Evolutionary conservation across 306 rosid species (phyloP).

Genomic region (Castanospermum australe): DNA sequence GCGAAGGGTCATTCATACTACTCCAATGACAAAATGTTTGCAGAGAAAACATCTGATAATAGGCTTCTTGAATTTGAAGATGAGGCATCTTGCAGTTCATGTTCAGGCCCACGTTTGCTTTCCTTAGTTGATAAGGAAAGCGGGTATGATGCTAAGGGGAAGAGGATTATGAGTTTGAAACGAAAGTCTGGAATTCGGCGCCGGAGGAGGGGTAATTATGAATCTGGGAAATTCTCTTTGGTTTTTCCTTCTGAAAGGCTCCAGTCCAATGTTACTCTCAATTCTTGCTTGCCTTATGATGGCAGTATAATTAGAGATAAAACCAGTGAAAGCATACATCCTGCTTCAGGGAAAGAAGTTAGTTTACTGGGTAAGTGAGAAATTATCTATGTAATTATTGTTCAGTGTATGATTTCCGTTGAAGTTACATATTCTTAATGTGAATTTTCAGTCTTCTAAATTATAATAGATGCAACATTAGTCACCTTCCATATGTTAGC

Average conservation of each 20-base stretch:
- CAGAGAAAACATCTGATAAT: slow-evolving; percentile 28
- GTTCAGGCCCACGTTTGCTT: slow-evolving; percentile 38
- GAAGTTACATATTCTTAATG: not conserved
- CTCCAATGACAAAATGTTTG: slow-evolving; percentile 30
- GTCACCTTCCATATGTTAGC: not conserved
- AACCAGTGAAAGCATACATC: not conserved
- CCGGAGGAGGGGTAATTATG: slow-evolving; percentile 47
- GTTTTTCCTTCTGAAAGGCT: slow-evolving; percentile 21
- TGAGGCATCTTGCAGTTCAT: slow-evolving; percentile 53
- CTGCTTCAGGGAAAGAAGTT: slow-evolving; percentile 33
- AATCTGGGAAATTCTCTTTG: slow-evolving; percentile 38
- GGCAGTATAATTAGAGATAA: slow-evolving; percentile 16
- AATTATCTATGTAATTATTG: not conserved
- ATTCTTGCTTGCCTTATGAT: slow-evolving; percentile 18
- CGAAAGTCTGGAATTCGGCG: slow-evolving; percentile 60
- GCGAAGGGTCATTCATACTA: slow-evolving; percentile 29
- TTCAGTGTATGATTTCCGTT: not conserved
- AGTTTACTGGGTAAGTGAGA: slow-evolving; percentile 31
- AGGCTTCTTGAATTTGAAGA: slow-evolving; percentile 48
- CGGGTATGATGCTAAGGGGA: slow-evolving; percentile 63
- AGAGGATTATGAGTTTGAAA: slow-evolving; percentile 48
- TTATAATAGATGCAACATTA: not conserved
- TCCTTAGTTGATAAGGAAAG: slow-evolving; percentile 51
- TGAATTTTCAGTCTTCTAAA: not conserved
- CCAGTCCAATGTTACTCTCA: slow-evolving; percentile 19